Percentiles rank a stretch among this genome's conserved stretches.
phyloP scores from a whole-genome alignment of 2,329 filamentous ascomycete species.

The Mollisiaceae sp. region DNA sequence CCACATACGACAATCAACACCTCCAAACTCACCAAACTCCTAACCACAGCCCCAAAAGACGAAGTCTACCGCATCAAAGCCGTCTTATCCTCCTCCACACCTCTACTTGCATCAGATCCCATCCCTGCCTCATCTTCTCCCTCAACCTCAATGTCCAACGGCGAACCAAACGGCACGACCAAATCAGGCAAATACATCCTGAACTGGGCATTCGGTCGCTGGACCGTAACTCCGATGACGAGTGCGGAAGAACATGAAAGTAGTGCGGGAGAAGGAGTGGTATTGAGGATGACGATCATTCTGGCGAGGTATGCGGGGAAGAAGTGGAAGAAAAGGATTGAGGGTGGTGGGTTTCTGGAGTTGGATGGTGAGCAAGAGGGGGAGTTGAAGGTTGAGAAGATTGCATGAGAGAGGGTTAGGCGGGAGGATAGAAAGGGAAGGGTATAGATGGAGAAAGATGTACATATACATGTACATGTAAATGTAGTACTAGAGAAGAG shows the following conservation, averaged over 20 bases:
- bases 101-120: slow-evolving; percentile 56
- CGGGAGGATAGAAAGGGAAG: too few species aligned
- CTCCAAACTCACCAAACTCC: slow-evolving; percentile 67
- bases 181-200: slow-evolving; percentile 74
- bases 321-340: slow-evolving; percentile 78
- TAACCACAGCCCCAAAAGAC: slow-evolving; percentile 81
- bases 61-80: slow-evolving; percentile 96
- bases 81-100: slow-evolving; percentile 54
- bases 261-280: slow-evolving; percentile 58
- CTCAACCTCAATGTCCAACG: neutral
- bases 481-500: too few species aligned
- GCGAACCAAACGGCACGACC: slow-evolving; percentile 23
- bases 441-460: too few species aligned
- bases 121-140: slow-evolving; percentile 34
- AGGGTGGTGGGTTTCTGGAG: slow-evolving; percentile 59
- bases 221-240: slow-evolving; percentile 79
- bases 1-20: slow-evolving; percentile 51
- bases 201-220: slow-evolving; percentile 97
- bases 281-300: slow-evolving; percentile 76
- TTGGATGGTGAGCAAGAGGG: slow-evolving; percentile 49
- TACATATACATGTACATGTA: too few species aligned
- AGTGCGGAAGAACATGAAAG: slow-evolving; percentile 57
- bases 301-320: slow-evolving; percentile 73
- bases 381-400: slow-evolving; percentile 54
- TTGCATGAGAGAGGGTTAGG: slow-evolving; percentile 27